These are phyloP conservation scores for Colletotrichum echinochloae DNA, from an alignment of 2,329 filamentous ascomycete genomes.

Conservation along the genomic window DNA sequence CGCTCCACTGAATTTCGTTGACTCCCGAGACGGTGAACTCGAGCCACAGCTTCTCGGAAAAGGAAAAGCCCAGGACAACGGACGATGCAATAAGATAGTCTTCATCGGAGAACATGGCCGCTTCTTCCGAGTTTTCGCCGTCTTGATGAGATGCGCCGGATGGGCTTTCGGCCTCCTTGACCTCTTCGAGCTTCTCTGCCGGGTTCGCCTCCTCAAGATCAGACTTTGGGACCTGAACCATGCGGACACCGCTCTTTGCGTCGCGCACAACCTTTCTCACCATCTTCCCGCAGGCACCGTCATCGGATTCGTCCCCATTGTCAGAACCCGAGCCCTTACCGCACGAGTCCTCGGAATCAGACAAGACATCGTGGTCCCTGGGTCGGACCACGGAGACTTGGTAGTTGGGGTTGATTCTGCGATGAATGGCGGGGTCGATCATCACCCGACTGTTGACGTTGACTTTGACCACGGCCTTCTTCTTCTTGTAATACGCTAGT, in stretches of 20 bases:
- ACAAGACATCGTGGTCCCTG: slow-evolving; percentile 73
- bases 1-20: slow-evolving; percentile 86
- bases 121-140: slow-evolving; percentile 48
- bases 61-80: slow-evolving; percentile 87
- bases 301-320: slow-evolving; percentile 54
- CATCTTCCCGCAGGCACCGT: slow-evolving; percentile 54
- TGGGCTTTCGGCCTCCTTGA: slow-evolving; percentile 50
- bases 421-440: slow-evolving; percentile 86
- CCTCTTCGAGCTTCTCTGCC: slow-evolving; percentile 63
- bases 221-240: slow-evolving; percentile 51
- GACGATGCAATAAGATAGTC: slow-evolving; percentile 87
- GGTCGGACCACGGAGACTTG: slow-evolving; percentile 79
- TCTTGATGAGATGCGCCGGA: slow-evolving; percentile 38
- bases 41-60: slow-evolving; percentile 90
- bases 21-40: slow-evolving; percentile 86
- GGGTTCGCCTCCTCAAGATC: slow-evolving; percentile 49
- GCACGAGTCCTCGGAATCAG: slow-evolving; percentile 59
- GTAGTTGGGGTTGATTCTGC: slow-evolving; percentile 89
- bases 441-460: slow-evolving; percentile 90
- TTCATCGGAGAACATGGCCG: slow-evolving; percentile 78
- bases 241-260: slow-evolving; percentile 49
- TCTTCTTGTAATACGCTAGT: slow-evolving; percentile 86
- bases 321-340: slow-evolving; percentile 55
- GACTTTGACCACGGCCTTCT: slow-evolving; percentile 79
- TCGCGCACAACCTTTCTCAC: slow-evolving; percentile 66